Evolutionary conservation across 73 alveolate species (phyloP).

Genomic region (Diophrys appendiculata): DNA sequence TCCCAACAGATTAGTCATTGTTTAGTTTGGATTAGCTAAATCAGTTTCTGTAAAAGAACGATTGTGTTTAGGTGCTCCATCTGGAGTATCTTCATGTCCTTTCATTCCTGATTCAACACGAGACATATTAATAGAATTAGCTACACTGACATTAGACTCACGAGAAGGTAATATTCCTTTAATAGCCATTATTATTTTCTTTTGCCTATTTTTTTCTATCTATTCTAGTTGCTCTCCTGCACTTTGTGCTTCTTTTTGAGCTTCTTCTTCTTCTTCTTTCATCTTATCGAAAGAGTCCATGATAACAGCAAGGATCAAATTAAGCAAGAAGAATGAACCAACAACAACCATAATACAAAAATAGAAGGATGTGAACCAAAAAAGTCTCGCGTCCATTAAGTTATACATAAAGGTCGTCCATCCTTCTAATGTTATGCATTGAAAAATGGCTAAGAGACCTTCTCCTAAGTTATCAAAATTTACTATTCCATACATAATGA

Average conservation of each 20-base stretch:
- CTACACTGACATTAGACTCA: too few relatives aligned
- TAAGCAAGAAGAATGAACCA: constrained; percentile 45
- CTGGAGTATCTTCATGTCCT: too few relatives aligned
- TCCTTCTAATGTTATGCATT: constrained; percentile 75
- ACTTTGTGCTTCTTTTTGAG: too few relatives aligned
- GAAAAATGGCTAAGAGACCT: constrained; percentile 71
- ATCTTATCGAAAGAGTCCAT: constrained; percentile 45
- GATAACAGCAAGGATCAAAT: constrained; percentile 50
- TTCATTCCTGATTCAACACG: too few relatives aligned
- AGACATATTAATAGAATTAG: too few relatives aligned
- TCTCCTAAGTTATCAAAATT: constrained; percentile 68
- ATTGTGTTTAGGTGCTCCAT: too few relatives aligned
- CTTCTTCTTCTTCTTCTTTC: constrained; percentile 34
- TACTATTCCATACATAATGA: constrained; percentile 60
- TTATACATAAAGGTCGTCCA: constrained; percentile 72
- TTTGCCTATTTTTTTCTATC: background rate
- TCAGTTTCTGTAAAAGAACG: too few relatives aligned
- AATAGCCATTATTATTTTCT: too few relatives aligned
- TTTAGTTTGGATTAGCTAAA: too few relatives aligned
- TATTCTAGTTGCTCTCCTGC: constrained; percentile 2
- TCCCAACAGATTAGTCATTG: too few relatives aligned
- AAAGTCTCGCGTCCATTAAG: constrained; percentile 37
- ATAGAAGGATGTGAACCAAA: constrained; percentile 14
- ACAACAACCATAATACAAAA: constrained; percentile 20
- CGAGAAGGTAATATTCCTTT: too few relatives aligned